Base-by-base conservation (phyloP, 2,329 filamentous ascomycete species). In the Aspergillus bombycis region DNA sequence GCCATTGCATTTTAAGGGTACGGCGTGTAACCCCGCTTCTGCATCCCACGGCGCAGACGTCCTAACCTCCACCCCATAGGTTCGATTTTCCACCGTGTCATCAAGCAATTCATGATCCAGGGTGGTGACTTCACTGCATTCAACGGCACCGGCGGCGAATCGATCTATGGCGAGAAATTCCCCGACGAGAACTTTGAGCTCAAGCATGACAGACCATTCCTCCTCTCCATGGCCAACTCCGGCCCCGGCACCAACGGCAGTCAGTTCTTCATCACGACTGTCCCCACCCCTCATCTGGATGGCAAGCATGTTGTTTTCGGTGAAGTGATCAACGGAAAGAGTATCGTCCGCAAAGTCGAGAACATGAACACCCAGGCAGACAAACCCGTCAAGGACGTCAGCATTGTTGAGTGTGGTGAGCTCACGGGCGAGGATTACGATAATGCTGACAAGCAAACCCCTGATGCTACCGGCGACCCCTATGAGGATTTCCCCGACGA, bases 91-190 rank as follows among this genome's bases (percentile, higher is more conserved):
- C 94, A 99, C 84, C 91, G 94, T 58, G 91, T 99, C 68, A 99
- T 99, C 83, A 97, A 97, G 85, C 88, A 92, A 74, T 99, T 99
- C 82, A 98, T 99, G 94, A 95, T 97, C 75, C 91, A 97, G 83
- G 94, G 95, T 75, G 94, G 95, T 80, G 95, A 98, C 80, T 99
- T 99, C 79, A 99, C 94, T 56, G 89, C 88, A 61, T 93, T 93
- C 77, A 94, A 98, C 77, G 95, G 94, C 69, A 98, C 94, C 30
- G 94, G 94, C 68, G 94, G 94, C 74, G 95, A 98, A 83, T 95
- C 91, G 68, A 98, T 99, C 79, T 99, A 98, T 77, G 94, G 94
- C 75, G 91, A 91, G 78, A 98, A 97, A 83, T 99, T 99, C 73
- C 91, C 92, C 72, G 94, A 99, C 73, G 94, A 99, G 86, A 96